Evolutionary conservation across 495 filamentous ascomycete genomes (phyloP), one percentile per base, ranked within the genome.

Genomic region (Pyrenopolyporus hunteri): DNA sequence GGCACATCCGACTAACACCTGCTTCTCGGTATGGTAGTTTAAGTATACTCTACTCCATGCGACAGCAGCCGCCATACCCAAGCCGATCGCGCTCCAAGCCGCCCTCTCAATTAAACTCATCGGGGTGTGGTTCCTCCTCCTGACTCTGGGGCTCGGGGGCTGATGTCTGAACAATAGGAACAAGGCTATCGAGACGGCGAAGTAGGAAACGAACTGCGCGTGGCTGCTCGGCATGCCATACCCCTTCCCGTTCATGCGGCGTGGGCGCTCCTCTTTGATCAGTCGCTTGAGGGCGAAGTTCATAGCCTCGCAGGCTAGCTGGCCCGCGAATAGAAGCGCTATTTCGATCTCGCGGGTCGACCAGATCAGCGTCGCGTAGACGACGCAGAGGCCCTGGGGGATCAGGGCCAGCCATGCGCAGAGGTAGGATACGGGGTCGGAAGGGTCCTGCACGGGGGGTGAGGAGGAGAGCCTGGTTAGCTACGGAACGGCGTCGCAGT

Each of bases 161-260:
- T 79, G 77, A 72, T 96, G 90, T 55, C 93, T 83, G 44, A 89
- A 76, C 11, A 93, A 78, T 19, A 97, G 78, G 76, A 97, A 97
- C 23, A 99, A 78, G 11, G 84, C 76, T 19, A 96, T 72, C 66
- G 89, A 91, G 50, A 94, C 76, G 35, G 91, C 86, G 79, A 97
- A 98, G 78, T 90, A 99, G 7, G 86, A 79, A 42, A 90, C 87
- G 71, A 97, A 99, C 74, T 99, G 94, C 7, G 94, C 90, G 76
- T 99, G 94, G 20, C 92, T 96, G 39, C 88, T 92, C n/a, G 94
- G 94, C 94, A 99, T 99, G 61, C 94, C 94, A 68, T 98, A 99
- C 57, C 94, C 94, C 73, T 96, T 97, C 82, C 90, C 89, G 75
- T 89, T 89, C 89, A 76, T 69, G 57, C 87, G 85, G 47, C 80